Conservation (phyloP, 257 asterid species). For the Forsythia viridissima region DNA sequence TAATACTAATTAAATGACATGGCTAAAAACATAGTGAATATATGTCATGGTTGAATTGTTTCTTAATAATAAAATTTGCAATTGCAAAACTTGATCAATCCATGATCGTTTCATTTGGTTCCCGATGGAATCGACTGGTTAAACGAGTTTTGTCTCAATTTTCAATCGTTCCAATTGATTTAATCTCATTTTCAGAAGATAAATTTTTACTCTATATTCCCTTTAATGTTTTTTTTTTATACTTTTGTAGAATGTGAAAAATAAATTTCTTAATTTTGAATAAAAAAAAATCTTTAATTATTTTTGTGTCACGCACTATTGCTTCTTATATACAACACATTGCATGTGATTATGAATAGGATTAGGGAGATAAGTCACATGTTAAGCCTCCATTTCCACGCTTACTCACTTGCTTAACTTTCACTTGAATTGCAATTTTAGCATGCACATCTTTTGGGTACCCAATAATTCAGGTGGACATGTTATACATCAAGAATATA, state of each 20-base stretch:
- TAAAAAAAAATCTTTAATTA: neutral
- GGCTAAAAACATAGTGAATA: too few relatives aligned
- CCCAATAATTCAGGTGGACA: neutral
- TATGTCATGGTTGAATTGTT: too few relatives aligned
- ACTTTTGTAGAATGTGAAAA: neutral
- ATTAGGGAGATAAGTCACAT: slow-evolving; percentile 30
- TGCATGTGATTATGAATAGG: slow-evolving; percentile 23
- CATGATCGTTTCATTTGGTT: too few relatives aligned
- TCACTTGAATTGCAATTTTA: slow-evolving; percentile 16
- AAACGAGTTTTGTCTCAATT: too few relatives aligned
- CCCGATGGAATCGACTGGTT: too few relatives aligned
- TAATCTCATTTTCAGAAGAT: too few relatives aligned
- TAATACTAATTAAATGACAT: too few relatives aligned
- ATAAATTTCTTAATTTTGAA: neutral
- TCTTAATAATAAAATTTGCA: too few relatives aligned
- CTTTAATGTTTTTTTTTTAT: neutral
- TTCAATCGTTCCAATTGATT: too few relatives aligned
- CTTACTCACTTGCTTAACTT: slow-evolving; percentile 29
- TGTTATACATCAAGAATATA: neutral
- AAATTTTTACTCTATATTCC: too few relatives aligned
- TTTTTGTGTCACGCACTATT: slow-evolving; percentile 18
- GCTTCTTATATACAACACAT: slow-evolving; percentile 20
- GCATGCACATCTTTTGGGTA: neutral
- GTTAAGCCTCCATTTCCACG: slow-evolving; percentile 26
- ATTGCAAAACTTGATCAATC: too few relatives aligned